Conservation (phyloP, 805 yeast genomes). For the Pichia gijzeniarum region DNA sequence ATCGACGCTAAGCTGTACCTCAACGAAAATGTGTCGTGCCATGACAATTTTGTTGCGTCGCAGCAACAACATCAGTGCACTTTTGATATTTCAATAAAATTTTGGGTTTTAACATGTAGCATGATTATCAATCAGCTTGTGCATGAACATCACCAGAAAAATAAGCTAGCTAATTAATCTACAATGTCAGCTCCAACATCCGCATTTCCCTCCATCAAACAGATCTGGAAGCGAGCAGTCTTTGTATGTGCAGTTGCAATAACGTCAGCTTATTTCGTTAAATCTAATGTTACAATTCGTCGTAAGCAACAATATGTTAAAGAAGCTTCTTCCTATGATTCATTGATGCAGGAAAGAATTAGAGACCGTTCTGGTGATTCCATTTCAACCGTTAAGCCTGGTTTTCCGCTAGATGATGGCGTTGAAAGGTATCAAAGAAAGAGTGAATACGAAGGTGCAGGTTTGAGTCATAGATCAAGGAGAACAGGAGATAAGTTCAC, state of each 20-base stretch:
- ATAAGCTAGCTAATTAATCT: no score
- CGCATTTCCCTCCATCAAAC: slow-evolving; percentile 21
- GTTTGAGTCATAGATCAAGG: slow-evolving; percentile 48
- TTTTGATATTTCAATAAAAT: no score
- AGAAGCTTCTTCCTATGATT: slow-evolving; percentile 30
- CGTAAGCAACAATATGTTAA: slow-evolving; percentile 30
- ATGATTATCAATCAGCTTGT: no score
- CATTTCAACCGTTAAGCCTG: slow-evolving; percentile 28
- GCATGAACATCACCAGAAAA: no score
- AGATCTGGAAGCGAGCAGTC: slow-evolving; percentile 29
- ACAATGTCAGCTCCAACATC: slow-evolving; percentile 3
- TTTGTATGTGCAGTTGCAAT: slow-evolving; percentile 26
- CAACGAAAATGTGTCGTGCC: background rate
- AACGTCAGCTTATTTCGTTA: slow-evolving; percentile 30
- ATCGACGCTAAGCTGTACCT: no score
- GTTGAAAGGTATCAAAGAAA: slow-evolving; percentile 42
- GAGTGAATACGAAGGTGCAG: slow-evolving; percentile 64
- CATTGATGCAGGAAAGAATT: slow-evolving; percentile 21
- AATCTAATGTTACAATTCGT: slow-evolving; percentile 31
- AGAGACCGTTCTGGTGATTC: slow-evolving; percentile 16
- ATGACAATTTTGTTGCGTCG: background rate
- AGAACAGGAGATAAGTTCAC: slow-evolving; percentile 33
- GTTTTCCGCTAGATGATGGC: slow-evolving; percentile 29
- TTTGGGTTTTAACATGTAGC: no score
- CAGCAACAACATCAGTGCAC: no score